These are phyloP conservation scores for Candida dubliniensis DNA, from an alignment of 1,139 yeast species.

Conservation along the genomic window DNA sequence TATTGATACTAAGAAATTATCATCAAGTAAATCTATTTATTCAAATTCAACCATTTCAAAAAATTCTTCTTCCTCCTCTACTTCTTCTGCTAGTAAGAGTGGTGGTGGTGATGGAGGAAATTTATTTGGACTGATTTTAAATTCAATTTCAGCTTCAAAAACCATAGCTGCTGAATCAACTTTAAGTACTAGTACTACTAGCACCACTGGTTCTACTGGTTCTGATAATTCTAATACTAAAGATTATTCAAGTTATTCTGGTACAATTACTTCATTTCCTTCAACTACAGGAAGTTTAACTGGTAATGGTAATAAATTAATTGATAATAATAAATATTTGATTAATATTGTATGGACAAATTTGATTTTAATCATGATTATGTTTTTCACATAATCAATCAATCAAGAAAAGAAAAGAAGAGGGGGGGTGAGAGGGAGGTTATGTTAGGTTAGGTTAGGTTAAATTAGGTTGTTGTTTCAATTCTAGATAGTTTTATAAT, in stretches of 20 bases:
- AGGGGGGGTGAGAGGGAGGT: too few relatives aligned
- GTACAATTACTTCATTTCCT: not conserved
- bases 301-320: not conserved
- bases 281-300: slow-evolving; percentile 2
- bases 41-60: not conserved
- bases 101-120: not conserved
- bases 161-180: not conserved
- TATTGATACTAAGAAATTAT: not conserved
- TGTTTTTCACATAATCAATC: not conserved
- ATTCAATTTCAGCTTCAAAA: not conserved
- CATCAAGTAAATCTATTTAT: not conserved
- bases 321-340: not conserved
- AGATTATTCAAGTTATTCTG: slow-evolving; percentile 2
- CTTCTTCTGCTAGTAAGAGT: not conserved
- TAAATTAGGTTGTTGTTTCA: too few relatives aligned
- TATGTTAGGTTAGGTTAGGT: too few relatives aligned
- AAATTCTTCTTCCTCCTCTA: not conserved
- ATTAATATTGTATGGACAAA: not conserved
- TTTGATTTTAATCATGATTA: not conserved
- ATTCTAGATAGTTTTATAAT: not conserved
- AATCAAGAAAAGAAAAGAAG: too few relatives aligned
- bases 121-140: not conserved
- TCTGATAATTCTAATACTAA: not conserved
- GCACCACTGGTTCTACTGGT: not conserved
- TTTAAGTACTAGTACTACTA: not conserved